Base-by-base conservation (phyloP, 192 early-diverging fungal species). In the Coemansia sp. region DNA sequence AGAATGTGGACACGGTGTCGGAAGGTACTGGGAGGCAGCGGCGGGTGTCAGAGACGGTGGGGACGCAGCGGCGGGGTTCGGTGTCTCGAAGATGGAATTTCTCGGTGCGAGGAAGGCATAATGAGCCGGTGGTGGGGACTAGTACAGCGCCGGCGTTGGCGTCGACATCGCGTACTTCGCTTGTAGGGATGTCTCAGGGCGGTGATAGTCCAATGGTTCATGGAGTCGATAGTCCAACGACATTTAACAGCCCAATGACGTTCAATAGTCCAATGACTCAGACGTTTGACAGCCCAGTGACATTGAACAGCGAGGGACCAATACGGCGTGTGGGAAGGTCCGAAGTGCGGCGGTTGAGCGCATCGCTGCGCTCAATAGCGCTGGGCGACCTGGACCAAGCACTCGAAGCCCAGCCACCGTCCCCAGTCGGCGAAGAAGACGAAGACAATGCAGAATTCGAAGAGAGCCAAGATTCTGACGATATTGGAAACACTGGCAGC, bases 301-400 rank as follows among this genome's bases (percentile, higher is more conserved):
- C 32, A 9, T 7, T 35, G 32, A 8, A 35, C 9, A 35, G 7
- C 32, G 32, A 35, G 32, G 32, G 32, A 35, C 32, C 9, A 9
- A 35, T 2, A 4, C 32, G 41, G 16, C 41, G 41, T 45, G 41
- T 45, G 41, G 77, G 51, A 10, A 43, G 60, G 24, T 65, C 72
- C 4, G 71, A 80, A 41, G 64, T 80, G n/a, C 77, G 77, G 32
- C 54, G 77, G 24, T 68, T 80, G 23, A 80, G 77, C 50, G 77
- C 77, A 5, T 80, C 77, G 39, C 61, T 80, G 65, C 64, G 68
- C 26, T 65, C 77, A 11, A 80, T 80, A 11, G 72, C 59, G 22
- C 68, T 77, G 57, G 57, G 55, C 23, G 61, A 65, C n/a, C 20
- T 19, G 3, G 64, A 65, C 4, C 53, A 35, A 12, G 62, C 39